These are phyloP conservation scores for Fabrea salina DNA, from an alignment of 169 alveolate genomes.

Conservation along the genomic window DNA sequence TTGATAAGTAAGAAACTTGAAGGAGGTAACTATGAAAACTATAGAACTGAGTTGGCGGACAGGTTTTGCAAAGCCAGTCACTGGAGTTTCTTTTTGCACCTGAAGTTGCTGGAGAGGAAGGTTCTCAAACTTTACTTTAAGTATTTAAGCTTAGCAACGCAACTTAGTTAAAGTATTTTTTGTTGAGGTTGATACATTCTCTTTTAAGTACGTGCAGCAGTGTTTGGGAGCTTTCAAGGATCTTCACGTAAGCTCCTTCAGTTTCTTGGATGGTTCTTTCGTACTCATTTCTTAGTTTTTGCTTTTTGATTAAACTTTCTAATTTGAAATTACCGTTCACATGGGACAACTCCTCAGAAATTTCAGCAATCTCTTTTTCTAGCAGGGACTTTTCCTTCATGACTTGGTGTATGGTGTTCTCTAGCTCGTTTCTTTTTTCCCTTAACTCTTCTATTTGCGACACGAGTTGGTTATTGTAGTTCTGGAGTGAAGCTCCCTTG, in stretches of 20 bases:
- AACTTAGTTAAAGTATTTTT: too few species aligned
- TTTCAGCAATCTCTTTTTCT: constrained; percentile 75
- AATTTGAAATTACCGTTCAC: constrained; percentile 53
- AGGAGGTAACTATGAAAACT: too few species aligned
- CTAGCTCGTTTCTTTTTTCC: constrained; percentile 85
- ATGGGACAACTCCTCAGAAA: constrained; percentile 78
- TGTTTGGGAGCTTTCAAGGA: constrained; percentile 90
- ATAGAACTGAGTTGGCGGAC: too few species aligned
- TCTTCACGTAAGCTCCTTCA: constrained; percentile 89
- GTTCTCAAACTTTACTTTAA: too few species aligned
- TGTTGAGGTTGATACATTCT: constrained; percentile 74
- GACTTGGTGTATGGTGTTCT: constrained; percentile 82
- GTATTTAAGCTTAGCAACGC: too few species aligned
- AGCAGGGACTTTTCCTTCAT: constrained; percentile 83
- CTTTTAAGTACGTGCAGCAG: constrained; percentile 88
- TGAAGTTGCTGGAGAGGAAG: too few species aligned
- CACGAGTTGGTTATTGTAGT: constrained; percentile 89
- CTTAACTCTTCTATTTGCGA: constrained; percentile 86
- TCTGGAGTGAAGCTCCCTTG: constrained; percentile 53
- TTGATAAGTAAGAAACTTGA: too few species aligned
- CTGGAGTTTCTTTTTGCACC: too few species aligned
- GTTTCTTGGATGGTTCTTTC: constrained; percentile 91
- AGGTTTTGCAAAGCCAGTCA: too few species aligned
- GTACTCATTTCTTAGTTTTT: constrained; percentile 87
- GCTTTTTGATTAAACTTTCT: constrained; percentile 77